phyloP scores from a whole-genome alignment of 2,329 filamentous ascomycete genomes.

The Diaporthe eres region DNA sequence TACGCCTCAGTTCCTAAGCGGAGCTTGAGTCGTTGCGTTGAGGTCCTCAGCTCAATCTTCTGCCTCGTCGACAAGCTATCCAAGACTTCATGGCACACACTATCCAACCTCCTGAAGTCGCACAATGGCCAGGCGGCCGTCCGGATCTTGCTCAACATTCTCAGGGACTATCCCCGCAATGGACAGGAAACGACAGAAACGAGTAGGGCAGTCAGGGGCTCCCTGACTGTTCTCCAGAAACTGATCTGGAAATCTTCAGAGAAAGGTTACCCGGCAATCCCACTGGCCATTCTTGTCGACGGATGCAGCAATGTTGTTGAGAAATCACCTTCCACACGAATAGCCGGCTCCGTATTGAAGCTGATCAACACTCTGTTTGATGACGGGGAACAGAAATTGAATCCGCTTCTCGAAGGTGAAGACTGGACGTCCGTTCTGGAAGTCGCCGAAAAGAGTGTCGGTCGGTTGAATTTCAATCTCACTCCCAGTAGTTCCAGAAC shows the following conservation, averaged over 20 bases:
- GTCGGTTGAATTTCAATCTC: conserved; percentile 21
- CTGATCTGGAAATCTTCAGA: conserved; percentile 72
- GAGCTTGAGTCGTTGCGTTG: conserved; percentile 76
- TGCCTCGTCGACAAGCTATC: conserved; percentile 73
- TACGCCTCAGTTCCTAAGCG: conserved; percentile 77
- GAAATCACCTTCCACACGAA: conserved; percentile 58
- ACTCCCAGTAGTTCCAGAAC: conserved; percentile 22
- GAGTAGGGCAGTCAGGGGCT: conserved; percentile 71
- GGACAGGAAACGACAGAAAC: conserved; percentile 65
- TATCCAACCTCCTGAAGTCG: conserved; percentile 79
- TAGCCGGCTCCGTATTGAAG: conserved; percentile 62
- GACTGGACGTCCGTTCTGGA: conserved; percentile 75
- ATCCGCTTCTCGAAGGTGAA: conserved; percentile 72
- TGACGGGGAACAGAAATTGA: conserved; percentile 66
- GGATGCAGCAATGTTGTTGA: conserved; percentile 67
- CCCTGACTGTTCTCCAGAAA: conserved; percentile 74
- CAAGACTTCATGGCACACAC: conserved; percentile 77
- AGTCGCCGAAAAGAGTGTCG: conserved; percentile 68
- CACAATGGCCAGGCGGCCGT: conserved; percentile 81
- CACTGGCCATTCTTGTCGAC: conserved; percentile 71
- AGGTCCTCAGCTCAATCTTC: conserved; percentile 80
- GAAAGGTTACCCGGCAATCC: conserved; percentile 72
- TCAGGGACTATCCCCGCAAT: conserved; percentile 63
- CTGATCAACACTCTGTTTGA: conserved; percentile 70
- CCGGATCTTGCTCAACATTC: conserved; percentile 73